These are phyloP conservation scores for Aquilaria agallochum DNA, from an alignment of 441 rosid genomes.

Conservation along the genomic window DNA sequence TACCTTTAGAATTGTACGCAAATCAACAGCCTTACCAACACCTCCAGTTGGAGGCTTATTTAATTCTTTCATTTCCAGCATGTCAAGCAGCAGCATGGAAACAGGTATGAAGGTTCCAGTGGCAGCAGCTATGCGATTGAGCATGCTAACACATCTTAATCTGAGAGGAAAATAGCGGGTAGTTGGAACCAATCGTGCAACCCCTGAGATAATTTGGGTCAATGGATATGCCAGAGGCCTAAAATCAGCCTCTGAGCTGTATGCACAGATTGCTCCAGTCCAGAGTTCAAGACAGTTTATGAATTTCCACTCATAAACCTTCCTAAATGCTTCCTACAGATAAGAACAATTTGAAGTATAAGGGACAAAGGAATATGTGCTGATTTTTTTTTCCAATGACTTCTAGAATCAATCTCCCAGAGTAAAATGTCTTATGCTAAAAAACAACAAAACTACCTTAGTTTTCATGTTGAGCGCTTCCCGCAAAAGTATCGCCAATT, in stretches of 20 bases:
- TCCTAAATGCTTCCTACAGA: constrained; percentile 75
- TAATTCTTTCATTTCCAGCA: constrained; percentile 97
- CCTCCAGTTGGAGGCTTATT: constrained; percentile 84
- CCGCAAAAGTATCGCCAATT: constrained; percentile 76
- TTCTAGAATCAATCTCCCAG: neutral
- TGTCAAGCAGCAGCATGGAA: constrained; percentile 88
- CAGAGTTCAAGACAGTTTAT: constrained; percentile 95
- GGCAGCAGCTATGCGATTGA: constrained; percentile 72
- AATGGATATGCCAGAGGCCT: constrained; percentile 90
- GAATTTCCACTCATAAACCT: constrained; percentile 97
- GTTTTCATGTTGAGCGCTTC: constrained; percentile 88
- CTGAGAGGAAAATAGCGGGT: constrained; percentile 91
- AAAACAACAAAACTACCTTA: constrained; percentile 43
- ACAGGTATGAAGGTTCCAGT: constrained; percentile 82
- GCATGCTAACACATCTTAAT: constrained; percentile 88
- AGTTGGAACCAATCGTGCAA: constrained; percentile 87
- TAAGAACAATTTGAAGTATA: neutral
- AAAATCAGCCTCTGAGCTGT: constrained; percentile 67
- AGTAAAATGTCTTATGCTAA: constrained; percentile 2
- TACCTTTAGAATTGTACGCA: constrained; percentile 74
- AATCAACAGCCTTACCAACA: constrained; percentile 83
- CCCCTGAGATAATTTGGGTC: constrained; percentile 82
- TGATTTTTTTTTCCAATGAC: too few species aligned
- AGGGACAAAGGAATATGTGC: too few species aligned
- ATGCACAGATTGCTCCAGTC: constrained; percentile 90